These are phyloP conservation scores for Malus hybrid DNA, from an alignment of 331 rosid species.

Conservation along the genomic window DNA sequence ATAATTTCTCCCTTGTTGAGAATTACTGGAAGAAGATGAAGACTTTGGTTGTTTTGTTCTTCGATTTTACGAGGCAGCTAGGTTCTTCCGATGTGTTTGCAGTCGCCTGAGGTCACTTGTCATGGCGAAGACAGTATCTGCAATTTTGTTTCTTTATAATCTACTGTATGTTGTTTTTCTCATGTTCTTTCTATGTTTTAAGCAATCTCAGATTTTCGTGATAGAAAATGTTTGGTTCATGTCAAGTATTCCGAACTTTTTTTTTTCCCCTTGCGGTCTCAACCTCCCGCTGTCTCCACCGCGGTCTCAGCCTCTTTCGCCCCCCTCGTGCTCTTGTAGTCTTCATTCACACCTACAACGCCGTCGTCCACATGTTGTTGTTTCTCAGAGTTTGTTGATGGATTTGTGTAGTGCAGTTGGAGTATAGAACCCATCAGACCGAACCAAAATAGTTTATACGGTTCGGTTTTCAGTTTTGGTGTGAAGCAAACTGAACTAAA, in stretches of 20 bases:
- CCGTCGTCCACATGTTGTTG: neutral
- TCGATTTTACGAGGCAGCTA: neutral
- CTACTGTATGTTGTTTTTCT: neutral
- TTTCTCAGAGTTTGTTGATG: neutral
- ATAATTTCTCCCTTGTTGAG: slow-evolving; percentile 66
- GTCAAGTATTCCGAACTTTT: neutral
- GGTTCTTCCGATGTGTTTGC: neutral
- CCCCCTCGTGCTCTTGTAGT: neutral
- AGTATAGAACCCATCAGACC: no score
- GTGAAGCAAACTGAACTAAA: no score
- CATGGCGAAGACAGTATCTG: neutral
- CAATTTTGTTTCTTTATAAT: neutral
- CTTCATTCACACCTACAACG: neutral
- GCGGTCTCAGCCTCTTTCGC: neutral
- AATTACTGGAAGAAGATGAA: slow-evolving; percentile 69
- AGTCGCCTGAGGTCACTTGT: neutral
- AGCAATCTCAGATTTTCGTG: neutral
- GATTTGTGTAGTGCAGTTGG: no score
- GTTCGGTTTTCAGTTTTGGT: no score
- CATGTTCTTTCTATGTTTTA: neutral
- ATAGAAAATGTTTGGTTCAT: neutral
- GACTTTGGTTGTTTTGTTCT: neutral
- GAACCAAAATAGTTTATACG: no score
- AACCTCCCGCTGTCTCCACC: neutral
- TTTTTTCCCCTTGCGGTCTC: neutral